Base-by-base conservation (phyloP, 108 stramenopile species). In the Heterococcus sp. region DNA sequence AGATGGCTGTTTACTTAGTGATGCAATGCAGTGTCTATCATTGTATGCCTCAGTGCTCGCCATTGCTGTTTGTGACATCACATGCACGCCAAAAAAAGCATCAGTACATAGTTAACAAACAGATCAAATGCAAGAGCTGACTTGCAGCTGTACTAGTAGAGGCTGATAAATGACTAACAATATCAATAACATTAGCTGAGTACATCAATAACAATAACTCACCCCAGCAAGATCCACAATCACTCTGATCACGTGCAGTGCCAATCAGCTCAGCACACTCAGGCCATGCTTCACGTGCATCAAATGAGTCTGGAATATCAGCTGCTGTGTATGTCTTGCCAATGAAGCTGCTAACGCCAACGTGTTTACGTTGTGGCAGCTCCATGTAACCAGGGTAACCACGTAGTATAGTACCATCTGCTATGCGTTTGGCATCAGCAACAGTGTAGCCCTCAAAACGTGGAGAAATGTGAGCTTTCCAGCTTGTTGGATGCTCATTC, bases 161-260 rank as follows among this genome's bases (percentile, higher is more conserved):
- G n/a, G n/a, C n/a, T n/a, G n/a, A n/a, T n/a, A n/a, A n/a, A n/a
- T n/a, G n/a, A n/a, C n/a, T n/a, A n/a, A n/a, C n/a, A n/a, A n/a
- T n/a, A n/a, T n/a, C n/a, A n/a, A n/a, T n/a, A n/a, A n/a, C n/a
- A n/a, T n/a, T n/a, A n/a, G n/a, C n/a, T n/a, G n/a, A n/a, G n/a
- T n/a, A n/a, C n/a, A n/a, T n/a, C n/a, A n/a, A n/a, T n/a, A n/a
- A n/a, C n/a, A n/a, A n/a, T n/a, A n/a, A n/a, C n/a, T n/a, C n/a
- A n/a, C n/a, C 90, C 89, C 89, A 90, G 87, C 89, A 90, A 33
- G 86, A 84, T 33, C 89, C 89, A 72, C 89, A 90, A 27, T 70
- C 72, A 28, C 75, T 74, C 87, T 90, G 89, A 83, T 88, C 86
- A 8, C 87, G 34, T 2, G 88, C 85, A 1, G 66, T 84, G 66